Base-by-base conservation (phyloP, 305 asterid genomes). In the Striga hermonthica region DNA sequence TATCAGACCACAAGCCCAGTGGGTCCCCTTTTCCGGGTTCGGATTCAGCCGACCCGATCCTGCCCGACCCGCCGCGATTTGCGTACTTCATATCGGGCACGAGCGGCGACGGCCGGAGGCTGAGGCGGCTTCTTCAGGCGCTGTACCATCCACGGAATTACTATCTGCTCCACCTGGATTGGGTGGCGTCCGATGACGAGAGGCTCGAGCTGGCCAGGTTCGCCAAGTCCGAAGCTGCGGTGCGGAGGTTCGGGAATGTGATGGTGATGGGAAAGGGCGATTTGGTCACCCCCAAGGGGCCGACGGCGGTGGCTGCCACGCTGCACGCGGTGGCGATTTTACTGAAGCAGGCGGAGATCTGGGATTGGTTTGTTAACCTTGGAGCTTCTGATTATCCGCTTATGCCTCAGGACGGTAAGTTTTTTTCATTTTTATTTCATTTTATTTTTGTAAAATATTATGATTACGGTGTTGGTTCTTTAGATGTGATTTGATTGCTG, bases 341-440 rank as follows among this genome's bases (percentile, higher is more conserved):
- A 50, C 80, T 90, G 79, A 87, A 82, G 86, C 75, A 60, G 79
- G 86, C 80, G 66, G 52, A 44, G 71, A 67, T 66, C 2, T 92
- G 98, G 98, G 95, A 92, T 64, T 92, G 98, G 98, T 92, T 92
- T 71, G 79, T 92, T 57, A 89, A 92, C 57, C 82, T 92, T 0
- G 83, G 87, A 36, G 82, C 97, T n/a, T 83, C 91, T 11, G 96
- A 92, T 86, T 92, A 92, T 82, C 98, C 97, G 52, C 83, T 84
- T 8, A 84, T 86, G 93, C 90, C 95, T 1, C 98, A 87, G 67
- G 98, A 92, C 79, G 98, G 98, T 89, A 39, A 55, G 95, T 70
- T 62, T 57, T 71, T 65, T 38, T 13, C 31, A 22, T 0, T 57
- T 36, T 11, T n/a, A 11, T 9, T n/a, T 6, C 0, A 0, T 12